Evolutionary conservation across 176 grass and related monocot genomes (phyloP).

Genomic region (Cymbopogon citratus): DNA sequence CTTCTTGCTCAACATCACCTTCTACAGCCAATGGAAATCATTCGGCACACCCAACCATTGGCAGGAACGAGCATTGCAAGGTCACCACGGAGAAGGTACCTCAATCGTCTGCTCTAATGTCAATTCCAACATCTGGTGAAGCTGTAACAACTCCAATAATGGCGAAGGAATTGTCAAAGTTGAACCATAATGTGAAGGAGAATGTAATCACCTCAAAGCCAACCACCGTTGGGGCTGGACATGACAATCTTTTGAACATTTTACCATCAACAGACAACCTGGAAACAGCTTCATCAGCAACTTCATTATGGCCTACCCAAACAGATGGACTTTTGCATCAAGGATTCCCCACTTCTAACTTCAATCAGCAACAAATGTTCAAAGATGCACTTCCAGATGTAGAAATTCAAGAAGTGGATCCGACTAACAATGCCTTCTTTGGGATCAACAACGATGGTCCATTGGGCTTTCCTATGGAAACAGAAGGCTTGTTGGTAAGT

Average conservation of each 20-base stretch:
- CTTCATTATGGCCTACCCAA: slow-evolving; percentile 76
- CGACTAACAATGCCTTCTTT: slow-evolving; percentile 71
- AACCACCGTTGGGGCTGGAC: slow-evolving; percentile 40
- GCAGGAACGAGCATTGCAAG: slow-evolving; percentile 48
- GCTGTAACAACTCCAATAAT: slow-evolving; percentile 38
- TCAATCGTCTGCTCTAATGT: slow-evolving; percentile 38
- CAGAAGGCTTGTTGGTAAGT: slow-evolving; percentile 70
- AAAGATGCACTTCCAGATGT: slow-evolving; percentile 59
- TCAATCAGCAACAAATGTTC: slow-evolving; percentile 64
- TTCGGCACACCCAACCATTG: slow-evolving; percentile 32
- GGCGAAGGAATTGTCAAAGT: slow-evolving; percentile 43
- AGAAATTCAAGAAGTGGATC: slow-evolving; percentile 67
- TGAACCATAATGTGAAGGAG: slow-evolving; percentile 53
- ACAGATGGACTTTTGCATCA: slow-evolving; percentile 74
- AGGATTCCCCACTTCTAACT: slow-evolving; percentile 51
- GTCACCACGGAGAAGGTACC: slow-evolving; percentile 45
- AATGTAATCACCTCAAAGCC: slow-evolving; percentile 45
- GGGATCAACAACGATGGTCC: slow-evolving; percentile 66
- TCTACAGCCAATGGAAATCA: slow-evolving; percentile 60
- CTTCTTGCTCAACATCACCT: slow-evolving; percentile 82
- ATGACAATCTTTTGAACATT: slow-evolving; percentile 62
- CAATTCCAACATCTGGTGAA: slow-evolving; percentile 48
- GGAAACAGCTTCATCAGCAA: slow-evolving; percentile 87
- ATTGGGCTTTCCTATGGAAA: slow-evolving; percentile 60
- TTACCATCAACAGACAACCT: slow-evolving; percentile 60